These are phyloP conservation scores for Bidens hawaiensis DNA, from an alignment of 140 eudicot genomes.

Conservation along the genomic window DNA sequence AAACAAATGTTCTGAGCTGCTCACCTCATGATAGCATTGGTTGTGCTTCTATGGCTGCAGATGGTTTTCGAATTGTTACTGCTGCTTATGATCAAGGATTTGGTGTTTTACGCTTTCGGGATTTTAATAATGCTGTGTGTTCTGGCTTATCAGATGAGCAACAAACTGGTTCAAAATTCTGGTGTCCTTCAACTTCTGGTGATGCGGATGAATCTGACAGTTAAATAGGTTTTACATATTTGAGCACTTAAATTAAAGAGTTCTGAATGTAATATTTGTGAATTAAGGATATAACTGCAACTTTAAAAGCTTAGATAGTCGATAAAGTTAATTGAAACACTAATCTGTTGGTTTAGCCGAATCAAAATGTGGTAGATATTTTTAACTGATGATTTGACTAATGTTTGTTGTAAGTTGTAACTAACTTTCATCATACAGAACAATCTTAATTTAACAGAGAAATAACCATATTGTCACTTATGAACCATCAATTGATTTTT, in stretches of 20 bases:
- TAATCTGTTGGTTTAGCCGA: neutral
- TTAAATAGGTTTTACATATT: neutral
- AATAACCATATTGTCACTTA: no score
- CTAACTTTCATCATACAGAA: no score
- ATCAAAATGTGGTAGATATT: no score
- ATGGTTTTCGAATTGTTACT: slow-evolving; percentile 54
- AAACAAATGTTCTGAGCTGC: slow-evolving; percentile 38
- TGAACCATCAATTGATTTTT: no score
- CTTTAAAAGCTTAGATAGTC: neutral
- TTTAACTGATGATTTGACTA: no score
- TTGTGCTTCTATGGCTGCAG: slow-evolving; percentile 60
- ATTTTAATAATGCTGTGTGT: slow-evolving; percentile 46
- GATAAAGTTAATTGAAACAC: neutral
- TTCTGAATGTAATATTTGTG: neutral
- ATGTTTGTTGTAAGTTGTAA: no score
- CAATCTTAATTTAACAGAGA: no score
- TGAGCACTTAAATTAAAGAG: slow-evolving; percentile 5
- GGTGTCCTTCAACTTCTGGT: slow-evolving; percentile 39
- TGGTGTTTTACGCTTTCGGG: slow-evolving; percentile 40
- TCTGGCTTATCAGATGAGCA: slow-evolving; percentile 12
- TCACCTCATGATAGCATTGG: slow-evolving; percentile 25
- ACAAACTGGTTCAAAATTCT: slow-evolving; percentile 46
- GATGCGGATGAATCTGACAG: slow-evolving; percentile 34
- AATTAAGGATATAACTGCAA: neutral
- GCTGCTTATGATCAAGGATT: slow-evolving; percentile 27